Base-by-base conservation (phyloP, 495 filamentous ascomycete species). In the Astrocystis sublimbata region DNA sequence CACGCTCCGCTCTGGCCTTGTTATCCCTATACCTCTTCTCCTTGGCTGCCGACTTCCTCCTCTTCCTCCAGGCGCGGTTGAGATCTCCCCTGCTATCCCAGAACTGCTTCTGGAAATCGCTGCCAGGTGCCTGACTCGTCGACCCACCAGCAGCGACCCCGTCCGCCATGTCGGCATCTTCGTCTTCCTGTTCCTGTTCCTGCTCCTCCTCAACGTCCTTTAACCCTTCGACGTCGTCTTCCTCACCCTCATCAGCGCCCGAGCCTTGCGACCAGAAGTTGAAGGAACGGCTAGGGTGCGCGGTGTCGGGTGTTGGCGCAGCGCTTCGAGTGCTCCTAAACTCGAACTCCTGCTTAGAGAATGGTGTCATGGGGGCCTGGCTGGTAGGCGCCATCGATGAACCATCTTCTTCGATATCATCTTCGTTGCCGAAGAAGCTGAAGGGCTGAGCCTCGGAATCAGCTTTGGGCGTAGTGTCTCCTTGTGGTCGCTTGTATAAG, bases 281-380 rank as follows among this genome's bases (percentile, higher is more conserved):
- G 58, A 82, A 83, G 38, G 81, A 76, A 19, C 82, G 80, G 31
- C 77, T 83, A 19, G 87, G 86, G 58, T 89, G 83, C n/a, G 91
- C 90, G 0, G 94, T 98, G 68, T 98, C 94, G 1, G 94, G 94
- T 0, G 94, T 98, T 2, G 94, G 94, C 0, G 94, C 94, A 10
- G 93, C 93, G 66, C 92, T 96, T 43, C 92, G 80, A 15, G 89
- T 64, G 17, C 85, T 85, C 38, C 92, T 84, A 57, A 79, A 80
- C 66, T 91, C 88, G 10, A 93, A 79, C 61, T 97, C 92, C 59
- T 84, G 83, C 59, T 87, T 86, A 2, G 88, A 89, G 70, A 87
- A 96, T 0, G 92, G 92, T 0, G 92, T 94, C 63, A 92, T 84
- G 3, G 90, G 92, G 24, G 80, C 81, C 17, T 82, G 71, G 40